These are phyloP conservation scores for Caryopteris hybrid DNA, from an alignment of 305 asterid genomes.

Conservation along the genomic window DNA sequence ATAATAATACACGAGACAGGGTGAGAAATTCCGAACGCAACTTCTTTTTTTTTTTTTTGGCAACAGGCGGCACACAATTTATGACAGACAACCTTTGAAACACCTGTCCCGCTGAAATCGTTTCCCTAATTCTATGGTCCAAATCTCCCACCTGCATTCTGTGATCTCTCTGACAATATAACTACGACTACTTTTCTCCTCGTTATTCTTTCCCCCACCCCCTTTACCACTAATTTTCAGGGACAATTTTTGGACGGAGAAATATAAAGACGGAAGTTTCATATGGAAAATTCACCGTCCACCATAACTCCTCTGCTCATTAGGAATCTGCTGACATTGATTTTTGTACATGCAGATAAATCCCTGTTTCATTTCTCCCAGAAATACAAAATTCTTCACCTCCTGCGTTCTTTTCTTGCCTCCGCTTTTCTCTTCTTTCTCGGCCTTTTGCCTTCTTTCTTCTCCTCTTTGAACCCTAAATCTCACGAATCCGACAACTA, in stretches of 20 bases:
- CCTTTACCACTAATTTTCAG: background rate
- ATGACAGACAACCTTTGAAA: background rate
- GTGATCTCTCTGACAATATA: background rate
- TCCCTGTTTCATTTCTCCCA: conserved; percentile 33
- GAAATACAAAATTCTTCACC: conserved; percentile 33
- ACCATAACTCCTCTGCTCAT: conserved; percentile 55
- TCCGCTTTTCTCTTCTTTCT: conserved; percentile 54
- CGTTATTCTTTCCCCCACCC: background rate
- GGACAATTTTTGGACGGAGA: background rate
- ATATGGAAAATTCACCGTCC: conserved; percentile 36
- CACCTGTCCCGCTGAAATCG: background rate
- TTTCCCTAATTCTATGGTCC: background rate
- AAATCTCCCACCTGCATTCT: background rate
- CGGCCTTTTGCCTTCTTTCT: conserved; percentile 40
- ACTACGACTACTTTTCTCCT: background rate
- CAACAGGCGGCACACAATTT: no score
- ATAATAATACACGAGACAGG: no score
- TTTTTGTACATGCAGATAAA: conserved; percentile 45
- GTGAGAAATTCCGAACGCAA: no score
- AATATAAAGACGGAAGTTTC: background rate
- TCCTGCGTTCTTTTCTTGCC: conserved; percentile 30
- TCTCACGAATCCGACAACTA: conserved; percentile 14
- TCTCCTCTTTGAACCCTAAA: conserved; percentile 29
- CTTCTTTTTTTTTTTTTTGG: no score
- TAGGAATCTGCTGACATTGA: conserved; percentile 37